Percentiles rank a stretch among this genome's conserved stretches.
Evolutionary conservation across 345 rosid genomes (phyloP).

Genomic region (Ceriops decandra): DNA sequence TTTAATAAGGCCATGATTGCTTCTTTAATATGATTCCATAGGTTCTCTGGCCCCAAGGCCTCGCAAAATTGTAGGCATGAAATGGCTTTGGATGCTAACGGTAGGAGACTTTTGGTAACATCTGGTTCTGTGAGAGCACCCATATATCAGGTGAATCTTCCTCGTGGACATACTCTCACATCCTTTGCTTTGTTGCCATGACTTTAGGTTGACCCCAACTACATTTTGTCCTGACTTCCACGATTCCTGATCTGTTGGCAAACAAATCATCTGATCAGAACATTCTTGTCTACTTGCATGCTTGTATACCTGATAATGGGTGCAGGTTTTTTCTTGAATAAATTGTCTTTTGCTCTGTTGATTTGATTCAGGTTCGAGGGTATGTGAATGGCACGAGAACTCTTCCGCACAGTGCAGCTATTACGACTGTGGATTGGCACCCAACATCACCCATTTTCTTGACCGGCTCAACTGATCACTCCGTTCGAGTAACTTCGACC

Average conservation of each 20-base stretch:
- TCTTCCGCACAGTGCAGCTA: conserved; percentile 57
- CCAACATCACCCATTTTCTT: conserved; percentile 62
- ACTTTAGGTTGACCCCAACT: no score
- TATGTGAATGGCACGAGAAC: conserved; percentile 44
- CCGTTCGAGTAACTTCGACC: conserved; percentile 56
- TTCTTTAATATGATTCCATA: conserved; percentile 10
- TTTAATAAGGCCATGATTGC: no score
- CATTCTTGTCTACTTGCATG: background rate
- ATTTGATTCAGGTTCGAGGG: conserved; percentile 44
- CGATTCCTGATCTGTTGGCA: background rate
- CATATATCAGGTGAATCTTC: conserved; percentile 46
- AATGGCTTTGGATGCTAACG: conserved; percentile 62
- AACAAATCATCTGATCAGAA: background rate
- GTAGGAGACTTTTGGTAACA: conserved; percentile 48
- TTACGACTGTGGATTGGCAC: conserved; percentile 74
- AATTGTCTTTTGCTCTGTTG: background rate
- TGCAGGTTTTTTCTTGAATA: background rate
- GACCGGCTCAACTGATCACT: conserved; percentile 70
- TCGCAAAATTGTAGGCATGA: conserved; percentile 40
- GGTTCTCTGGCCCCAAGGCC: conserved; percentile 37
- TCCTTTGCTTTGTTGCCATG: no score
- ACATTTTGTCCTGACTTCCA: no score
- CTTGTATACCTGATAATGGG: background rate
- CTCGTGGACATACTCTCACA: background rate
- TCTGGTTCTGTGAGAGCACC: conserved; percentile 60